Conservation (phyloP, 768 basidiomycete genomes). For the Auricularia heimuer region DNA sequence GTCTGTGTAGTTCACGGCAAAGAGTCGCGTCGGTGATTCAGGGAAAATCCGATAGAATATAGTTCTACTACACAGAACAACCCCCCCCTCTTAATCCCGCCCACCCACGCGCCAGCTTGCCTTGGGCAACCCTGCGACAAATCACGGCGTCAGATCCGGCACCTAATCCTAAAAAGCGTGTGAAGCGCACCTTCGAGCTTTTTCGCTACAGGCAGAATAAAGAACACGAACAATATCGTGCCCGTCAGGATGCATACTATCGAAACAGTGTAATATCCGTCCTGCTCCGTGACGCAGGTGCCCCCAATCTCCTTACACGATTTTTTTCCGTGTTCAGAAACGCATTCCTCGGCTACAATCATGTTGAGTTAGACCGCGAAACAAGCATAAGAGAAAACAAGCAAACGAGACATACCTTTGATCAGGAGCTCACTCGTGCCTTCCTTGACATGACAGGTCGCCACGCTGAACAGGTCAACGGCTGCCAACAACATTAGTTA, state of each 20-base stretch:
- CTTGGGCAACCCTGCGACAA: background rate
- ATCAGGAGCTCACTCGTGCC: constrained; percentile 16
- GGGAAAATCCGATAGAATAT: background rate
- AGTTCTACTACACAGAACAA: background rate
- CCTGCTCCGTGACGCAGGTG: constrained; percentile 69
- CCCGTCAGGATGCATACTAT: constrained; percentile 72
- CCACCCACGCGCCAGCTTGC: background rate
- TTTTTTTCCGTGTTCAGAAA: constrained; percentile 83
- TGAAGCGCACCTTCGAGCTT: constrained; percentile 67
- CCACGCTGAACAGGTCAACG: constrained; percentile 80
- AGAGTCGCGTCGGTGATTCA: background rate
- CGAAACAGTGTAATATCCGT: constrained; percentile 88
- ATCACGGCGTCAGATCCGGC: background rate
- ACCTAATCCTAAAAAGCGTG: background rate
- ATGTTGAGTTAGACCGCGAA: background rate
- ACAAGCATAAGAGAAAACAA: constrained; percentile 20
- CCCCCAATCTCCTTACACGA: constrained; percentile 69
- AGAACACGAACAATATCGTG: constrained; percentile 58
- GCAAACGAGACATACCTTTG: constrained; percentile 35
- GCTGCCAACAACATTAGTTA: constrained; percentile 32
- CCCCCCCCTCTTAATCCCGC: background rate
- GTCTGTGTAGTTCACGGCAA: background rate
- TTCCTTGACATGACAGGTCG: constrained; percentile 68
- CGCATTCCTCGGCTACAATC: constrained; percentile 67
- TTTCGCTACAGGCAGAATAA: constrained; percentile 75